Base-by-base conservation (phyloP, 306 rosid species). In the Cicer chorassanicum region DNA sequence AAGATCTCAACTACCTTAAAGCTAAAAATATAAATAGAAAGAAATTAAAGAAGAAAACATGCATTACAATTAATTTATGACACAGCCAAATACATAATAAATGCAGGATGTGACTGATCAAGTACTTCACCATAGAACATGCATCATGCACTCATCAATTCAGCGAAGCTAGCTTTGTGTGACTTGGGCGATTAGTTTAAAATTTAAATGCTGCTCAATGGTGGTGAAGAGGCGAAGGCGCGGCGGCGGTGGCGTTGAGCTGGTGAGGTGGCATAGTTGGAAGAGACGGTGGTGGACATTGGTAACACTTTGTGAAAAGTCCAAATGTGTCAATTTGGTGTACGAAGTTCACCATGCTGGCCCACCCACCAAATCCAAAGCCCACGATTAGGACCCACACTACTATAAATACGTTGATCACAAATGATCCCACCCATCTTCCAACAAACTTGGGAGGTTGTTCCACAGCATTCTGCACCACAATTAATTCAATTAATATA, bases 311-410 rank as follows among this genome's bases (percentile, higher is more conserved):
- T 0, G 99, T 94, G 91, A 94, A 94, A 45, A 92, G 89, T 21
- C 99, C 99, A 34, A 94, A 94, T 2, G 99, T 87, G 79, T 94
- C 97, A 34, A 94, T 90, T 61, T 94, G 99, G 86, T 68, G 89
- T 14, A 94, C 44, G 77, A 94, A 94, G 82, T 94, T 94, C 1
- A 87, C 87, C 87, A 94, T 84, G 72, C 99, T 94, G 55, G 99
- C 99, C 99, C 99, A 94, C 63, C 99, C 99, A 4, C 99, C 99
- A 39, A 94, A 94, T 62, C 97, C 99, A 46, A 94, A 94, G 13
- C 99, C 99, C 6, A 94, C 99, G 0, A 94, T 81, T 2, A 90
- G 66, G 13, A 94, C 95, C 99, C 99, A 94, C 45, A 83, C 96
- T 10, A 94, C 97, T 38, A 94, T 83, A 53, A 94, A 94, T 9